Evolutionary conservation across 257 asterid genomes (phyloP).

Genomic region (Buddleja alternifolia): DNA sequence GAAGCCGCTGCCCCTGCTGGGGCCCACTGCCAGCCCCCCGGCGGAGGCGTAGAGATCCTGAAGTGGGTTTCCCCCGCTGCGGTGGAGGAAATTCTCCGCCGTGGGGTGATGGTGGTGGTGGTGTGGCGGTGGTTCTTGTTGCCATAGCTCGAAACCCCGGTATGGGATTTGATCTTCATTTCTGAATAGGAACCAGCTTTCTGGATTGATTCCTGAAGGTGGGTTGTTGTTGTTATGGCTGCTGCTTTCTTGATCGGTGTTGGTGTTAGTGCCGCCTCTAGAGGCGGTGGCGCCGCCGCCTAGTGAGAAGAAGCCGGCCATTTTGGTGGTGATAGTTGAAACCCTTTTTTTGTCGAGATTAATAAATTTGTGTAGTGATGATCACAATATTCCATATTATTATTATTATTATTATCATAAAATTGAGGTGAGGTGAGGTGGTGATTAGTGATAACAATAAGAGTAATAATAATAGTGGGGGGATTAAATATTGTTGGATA

Average conservation of each 20-base stretch:
- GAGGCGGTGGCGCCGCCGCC: constrained; percentile 44
- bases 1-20: constrained; percentile 40
- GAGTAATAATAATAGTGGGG: too few species aligned
- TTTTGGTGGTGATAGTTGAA: constrained; percentile 28
- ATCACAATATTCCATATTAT: constrained; percentile 35
- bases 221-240: constrained; percentile 26
- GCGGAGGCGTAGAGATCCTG: constrained; percentile 64
- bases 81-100: constrained; percentile 31
- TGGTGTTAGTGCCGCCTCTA: constrained; percentile 11
- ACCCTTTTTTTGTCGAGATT: constrained; percentile 26
- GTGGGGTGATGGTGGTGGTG: constrained; percentile 31
- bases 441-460: too few species aligned
- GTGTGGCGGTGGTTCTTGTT: constrained; percentile 37
- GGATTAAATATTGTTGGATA: constrained; percentile 21
- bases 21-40: constrained; percentile 53
- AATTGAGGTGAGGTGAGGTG: too few species aligned
- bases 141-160: constrained; percentile 75
- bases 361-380: background rate
- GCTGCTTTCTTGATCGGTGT: constrained; percentile 31
- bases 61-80: constrained; percentile 30
- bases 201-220: constrained; percentile 47
- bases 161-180: constrained; percentile 43
- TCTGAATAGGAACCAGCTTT: constrained; percentile 66
- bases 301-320: constrained; percentile 80
- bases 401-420: too few species aligned